Percentiles rank a stretch among this genome's conserved stretches.
phyloP scores from a whole-genome alignment of 2,329 filamentous ascomycete genomes.

The Colletotrichum endophyticum region DNA sequence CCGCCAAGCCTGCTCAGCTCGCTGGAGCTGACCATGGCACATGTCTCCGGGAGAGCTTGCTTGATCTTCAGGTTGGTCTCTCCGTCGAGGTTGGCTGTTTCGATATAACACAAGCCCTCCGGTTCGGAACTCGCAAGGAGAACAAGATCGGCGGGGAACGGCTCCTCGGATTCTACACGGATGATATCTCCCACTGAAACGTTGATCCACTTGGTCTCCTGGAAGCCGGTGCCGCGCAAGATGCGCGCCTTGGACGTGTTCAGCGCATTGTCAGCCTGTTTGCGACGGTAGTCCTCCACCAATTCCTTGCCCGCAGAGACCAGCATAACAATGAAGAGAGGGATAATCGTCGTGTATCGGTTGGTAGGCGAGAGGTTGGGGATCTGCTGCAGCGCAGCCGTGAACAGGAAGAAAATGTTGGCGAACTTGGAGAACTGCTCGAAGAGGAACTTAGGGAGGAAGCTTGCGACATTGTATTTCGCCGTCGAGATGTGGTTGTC shows the following conservation, averaged over 20 bases:
- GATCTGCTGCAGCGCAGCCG: constrained; percentile 91
- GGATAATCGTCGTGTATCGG: constrained; percentile 93
- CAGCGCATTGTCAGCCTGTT: constrained; percentile 82
- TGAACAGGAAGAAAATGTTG: constrained; percentile 99
- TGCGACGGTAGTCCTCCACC: constrained; percentile 91
- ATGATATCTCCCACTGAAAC: constrained; percentile 92
- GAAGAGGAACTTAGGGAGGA: constrained; percentile 94
- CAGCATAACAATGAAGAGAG: constrained; percentile 85
- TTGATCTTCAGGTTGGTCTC: constrained; percentile 99
- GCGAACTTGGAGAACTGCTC: constrained; percentile 99
- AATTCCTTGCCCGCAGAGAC: constrained; percentile 97
- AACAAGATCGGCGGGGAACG: constrained; percentile 93
- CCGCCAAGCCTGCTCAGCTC: constrained; percentile 88
- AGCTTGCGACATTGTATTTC: constrained; percentile 94
- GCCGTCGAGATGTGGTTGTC: constrained; percentile 98
- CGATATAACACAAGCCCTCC: constrained; percentile 97
- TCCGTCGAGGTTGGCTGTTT: constrained; percentile 96
- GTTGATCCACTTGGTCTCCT: constrained; percentile 91
- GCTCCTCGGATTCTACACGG: constrained; percentile 90
- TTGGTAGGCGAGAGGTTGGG: constrained; percentile 95
- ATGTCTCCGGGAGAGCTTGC: constrained; percentile 92
- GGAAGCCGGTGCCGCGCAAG: constrained; percentile 81
- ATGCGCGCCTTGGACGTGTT: constrained; percentile 89
- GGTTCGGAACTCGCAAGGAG: constrained; percentile 94
- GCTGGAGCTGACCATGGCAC: constrained; percentile 81